A percentile compares a stretch with the other conserved stretches of the same genome.
Conservation (phyloP, 306 rosid genomes). For the Castanospermum australe region DNA sequence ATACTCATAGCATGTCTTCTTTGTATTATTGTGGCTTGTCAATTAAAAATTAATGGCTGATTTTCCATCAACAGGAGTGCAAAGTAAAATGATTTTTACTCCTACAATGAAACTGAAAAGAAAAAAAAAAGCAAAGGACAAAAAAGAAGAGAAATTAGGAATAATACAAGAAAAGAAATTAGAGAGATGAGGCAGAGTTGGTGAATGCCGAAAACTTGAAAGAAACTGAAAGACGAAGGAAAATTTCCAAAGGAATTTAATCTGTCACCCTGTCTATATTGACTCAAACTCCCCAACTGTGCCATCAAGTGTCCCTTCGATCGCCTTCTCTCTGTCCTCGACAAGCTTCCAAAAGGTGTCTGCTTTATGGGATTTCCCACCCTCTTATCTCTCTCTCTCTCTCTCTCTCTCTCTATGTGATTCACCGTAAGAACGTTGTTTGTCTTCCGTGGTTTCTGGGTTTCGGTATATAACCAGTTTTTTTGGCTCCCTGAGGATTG, state of each 20-base stretch:
- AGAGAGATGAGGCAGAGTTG: constrained; percentile 37
- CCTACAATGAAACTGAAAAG: not conserved
- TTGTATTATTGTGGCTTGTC: constrained; percentile 23
- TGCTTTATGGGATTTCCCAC: not conserved
- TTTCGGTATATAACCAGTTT: not conserved
- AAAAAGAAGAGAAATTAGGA: not conserved
- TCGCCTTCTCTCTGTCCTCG: constrained; percentile 9
- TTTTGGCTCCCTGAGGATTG: not conserved
- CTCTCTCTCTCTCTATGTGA: constrained; percentile 1
- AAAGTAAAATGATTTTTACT: not conserved
- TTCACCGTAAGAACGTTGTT: not conserved
- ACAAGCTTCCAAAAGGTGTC: constrained; percentile 19
- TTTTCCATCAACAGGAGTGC: not conserved
- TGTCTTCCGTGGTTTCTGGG: not conserved
- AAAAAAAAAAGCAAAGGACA: not conserved
- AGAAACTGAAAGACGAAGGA: constrained; percentile 35
- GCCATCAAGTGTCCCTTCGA: constrained; percentile 35
- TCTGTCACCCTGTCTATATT: constrained; percentile 32
- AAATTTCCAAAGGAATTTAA: constrained; percentile 53
- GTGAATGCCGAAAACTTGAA: constrained; percentile 42
- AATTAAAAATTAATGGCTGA: constrained; percentile 2
- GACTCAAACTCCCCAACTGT: constrained; percentile 30
- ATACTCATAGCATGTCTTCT: constrained; percentile 2
- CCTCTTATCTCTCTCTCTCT: not conserved
- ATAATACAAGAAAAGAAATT: not conserved